Evolutionary conservation across 441 rosid species (phyloP), one percentile per base, ranked within the genome.

Genomic region (Eutrema salsugineum): DNA sequence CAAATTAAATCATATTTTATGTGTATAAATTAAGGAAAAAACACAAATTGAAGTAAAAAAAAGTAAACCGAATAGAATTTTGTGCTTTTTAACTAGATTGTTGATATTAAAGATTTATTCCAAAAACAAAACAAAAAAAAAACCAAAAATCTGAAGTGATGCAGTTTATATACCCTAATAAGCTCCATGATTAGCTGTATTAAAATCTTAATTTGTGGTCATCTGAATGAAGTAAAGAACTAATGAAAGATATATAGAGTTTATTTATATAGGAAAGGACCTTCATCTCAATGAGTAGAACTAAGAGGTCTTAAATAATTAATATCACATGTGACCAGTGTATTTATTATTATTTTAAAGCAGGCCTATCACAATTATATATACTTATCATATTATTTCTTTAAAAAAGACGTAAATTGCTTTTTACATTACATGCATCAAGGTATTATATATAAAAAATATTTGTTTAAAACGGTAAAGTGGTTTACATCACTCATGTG

Each of bases 271-370:
- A 2, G 2, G 2, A 22, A 22, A 22, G 27, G 27, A 24, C 27
- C 54, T 30, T 51, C 39, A 49, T 39, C 17, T 51, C 47, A 3
- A 36, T n/a, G n/a, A 24, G 39, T 19, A 22, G 16, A 40, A 43
- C 14, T 40, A 14, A 3, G 2, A 24, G 40, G 48, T 35, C 24
- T 54, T 38, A 56, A 24, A 46, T 47, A 63, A 40, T 17, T 39
- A n/a, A 20, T 63, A 43, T 62, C 68, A 30, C 75, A 39, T 30
- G 46, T 44, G 38, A 67, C 32, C 33, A 69, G 20, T 51, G 27
- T 19, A 49, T 49, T n/a, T 57, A 6, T 57, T 35, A 16, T 46
- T 71, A 70, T 49, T 12, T 14, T 56, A 66, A 66, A 73, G 77
- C 39, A 66, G 66, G 44, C 27, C 22, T 56, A 72, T 64, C 15